These are phyloP conservation scores for Leccinum brunneo-olivaceum DNA, from an alignment of 1,284 basidiomycete genomes.

Conservation along the genomic window DNA sequence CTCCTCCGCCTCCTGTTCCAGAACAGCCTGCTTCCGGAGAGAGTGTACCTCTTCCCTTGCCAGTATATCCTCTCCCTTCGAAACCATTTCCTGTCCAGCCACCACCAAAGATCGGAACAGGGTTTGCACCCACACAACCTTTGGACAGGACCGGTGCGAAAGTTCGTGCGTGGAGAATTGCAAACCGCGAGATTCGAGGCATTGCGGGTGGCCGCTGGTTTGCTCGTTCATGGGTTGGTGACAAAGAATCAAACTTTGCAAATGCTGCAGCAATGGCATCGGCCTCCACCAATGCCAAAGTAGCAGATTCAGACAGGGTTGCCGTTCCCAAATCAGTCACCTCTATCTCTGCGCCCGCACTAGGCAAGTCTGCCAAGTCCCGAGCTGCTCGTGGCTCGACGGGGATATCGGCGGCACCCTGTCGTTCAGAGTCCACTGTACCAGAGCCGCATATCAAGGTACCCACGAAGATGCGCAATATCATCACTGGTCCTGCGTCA, in stretches of 20 bases:
- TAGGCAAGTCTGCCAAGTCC: conserved; percentile 34
- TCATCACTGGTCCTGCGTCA: conserved; percentile 40
- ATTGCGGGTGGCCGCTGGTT: conserved; percentile 79
- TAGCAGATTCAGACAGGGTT: conserved; percentile 30
- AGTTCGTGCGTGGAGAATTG: conserved; percentile 63
- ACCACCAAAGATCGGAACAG: conserved; percentile 63
- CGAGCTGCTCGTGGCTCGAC: conserved; percentile 33
- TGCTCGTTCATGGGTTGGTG: conserved; percentile 67
- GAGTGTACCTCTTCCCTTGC: conserved; percentile 56
- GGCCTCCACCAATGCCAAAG: conserved; percentile 21
- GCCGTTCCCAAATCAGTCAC: conserved; percentile 27
- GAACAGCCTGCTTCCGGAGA: conserved; percentile 50
- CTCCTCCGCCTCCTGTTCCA: conserved; percentile 24
- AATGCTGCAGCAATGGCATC: conserved; percentile 28
- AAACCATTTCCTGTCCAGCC: conserved; percentile 76
- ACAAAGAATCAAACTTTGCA: conserved; percentile 63
- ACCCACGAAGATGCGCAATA: conserved; percentile 54
- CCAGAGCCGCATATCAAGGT: conserved; percentile 41
- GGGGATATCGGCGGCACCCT: conserved; percentile 44
- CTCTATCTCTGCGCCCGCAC: conserved; percentile 37
- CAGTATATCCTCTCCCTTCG: conserved; percentile 66
- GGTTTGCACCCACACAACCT: conserved; percentile 58
- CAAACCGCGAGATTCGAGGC: conserved; percentile 67
- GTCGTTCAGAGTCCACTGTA: conserved; percentile 45
- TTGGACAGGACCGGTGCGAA: conserved; percentile 57